phyloP scores from a whole-genome alignment of 140 eudicot species.

The Flaveria floridana region DNA sequence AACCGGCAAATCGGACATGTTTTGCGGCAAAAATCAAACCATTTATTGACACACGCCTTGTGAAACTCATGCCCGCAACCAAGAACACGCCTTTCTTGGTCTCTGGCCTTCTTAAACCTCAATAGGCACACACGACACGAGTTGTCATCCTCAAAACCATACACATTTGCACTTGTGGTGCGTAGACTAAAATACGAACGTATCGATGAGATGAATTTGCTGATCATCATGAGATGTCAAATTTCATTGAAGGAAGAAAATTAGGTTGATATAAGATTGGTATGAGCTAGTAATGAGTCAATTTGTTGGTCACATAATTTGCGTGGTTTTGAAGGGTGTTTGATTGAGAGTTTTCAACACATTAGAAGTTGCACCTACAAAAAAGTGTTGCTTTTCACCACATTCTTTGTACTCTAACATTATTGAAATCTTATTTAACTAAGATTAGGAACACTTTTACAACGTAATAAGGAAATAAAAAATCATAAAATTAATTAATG shows the following conservation, averaged over 20 bases:
- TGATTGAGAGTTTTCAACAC: conserved; percentile 52
- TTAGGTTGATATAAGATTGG: conserved; percentile 30
- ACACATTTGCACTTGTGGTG: conserved; percentile 1
- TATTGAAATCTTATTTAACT: not conserved
- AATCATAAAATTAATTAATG: not conserved
- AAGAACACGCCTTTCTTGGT: conserved; percentile 42
- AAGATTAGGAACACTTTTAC: not conserved
- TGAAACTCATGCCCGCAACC: conserved; percentile 80
- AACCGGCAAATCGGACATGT: conserved; percentile 79
- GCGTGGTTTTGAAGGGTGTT: conserved; percentile 56
- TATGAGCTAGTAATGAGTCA: conserved; percentile 42
- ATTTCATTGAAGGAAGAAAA: conserved; percentile 13
- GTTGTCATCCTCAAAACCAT: conserved; percentile 32
- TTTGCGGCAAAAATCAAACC: conserved; percentile 49
- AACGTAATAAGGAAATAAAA: not conserved
- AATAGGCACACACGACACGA: conserved; percentile 62
- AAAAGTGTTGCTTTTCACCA: conserved; percentile 32
- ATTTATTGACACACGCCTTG: conserved; percentile 47
- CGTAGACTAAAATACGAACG: conserved; percentile 27
- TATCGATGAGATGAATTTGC: conserved; percentile 35
- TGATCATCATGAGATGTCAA: conserved; percentile 35
- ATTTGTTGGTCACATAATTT: conserved; percentile 38
- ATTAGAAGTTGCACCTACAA: conserved; percentile 53
- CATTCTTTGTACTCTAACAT: conserved; percentile 22
- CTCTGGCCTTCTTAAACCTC: conserved; percentile 36